Conservation (phyloP, 129 eudicot species). For the Flaveria bidentis region DNA sequence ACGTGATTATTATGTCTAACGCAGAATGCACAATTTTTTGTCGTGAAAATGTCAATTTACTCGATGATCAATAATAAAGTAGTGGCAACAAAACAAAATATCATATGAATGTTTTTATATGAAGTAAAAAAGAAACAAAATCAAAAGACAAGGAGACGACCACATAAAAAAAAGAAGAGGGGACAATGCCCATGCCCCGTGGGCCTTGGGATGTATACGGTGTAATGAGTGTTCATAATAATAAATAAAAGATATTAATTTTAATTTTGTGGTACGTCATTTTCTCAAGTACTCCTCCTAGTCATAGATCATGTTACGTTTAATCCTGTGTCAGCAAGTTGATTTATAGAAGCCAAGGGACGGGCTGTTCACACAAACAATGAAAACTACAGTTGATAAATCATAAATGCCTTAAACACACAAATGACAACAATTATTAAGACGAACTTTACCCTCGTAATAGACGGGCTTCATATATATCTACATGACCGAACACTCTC, state of each 20-base stretch:
- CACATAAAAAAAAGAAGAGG: not conserved
- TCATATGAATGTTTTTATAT: not conserved
- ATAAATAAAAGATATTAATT: not conserved
- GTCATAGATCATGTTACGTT: slow-evolving; percentile 16
- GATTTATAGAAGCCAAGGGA: slow-evolving; percentile 8
- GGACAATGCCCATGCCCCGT: not conserved
- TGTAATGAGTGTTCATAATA: slow-evolving; percentile 13
- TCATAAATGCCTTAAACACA: not conserved
- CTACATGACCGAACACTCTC: no score
- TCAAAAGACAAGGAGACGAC: not conserved
- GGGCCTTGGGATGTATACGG: not conserved
- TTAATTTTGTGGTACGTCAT: slow-evolving; percentile 12
- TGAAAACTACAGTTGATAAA: slow-evolving; percentile 16
- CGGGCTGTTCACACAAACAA: slow-evolving; percentile 2
- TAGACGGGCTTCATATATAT: no score
- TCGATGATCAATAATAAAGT: not conserved
- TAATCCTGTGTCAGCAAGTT: slow-evolving; percentile 25
- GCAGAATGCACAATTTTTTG: no score
- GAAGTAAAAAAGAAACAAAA: not conserved
- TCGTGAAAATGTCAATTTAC: not conserved
- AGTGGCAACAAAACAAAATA: not conserved
- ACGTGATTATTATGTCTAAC: no score
- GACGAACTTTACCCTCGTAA: no score
- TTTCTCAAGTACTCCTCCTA: slow-evolving; percentile 29
- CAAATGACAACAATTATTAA: not conserved